A percentile compares a stretch with the other conserved stretches of the same genome.
These are phyloP conservation scores for Coemansia guatemalensis DNA, from an alignment of 192 early-diverging fungal genomes.

Conservation along the genomic window DNA sequence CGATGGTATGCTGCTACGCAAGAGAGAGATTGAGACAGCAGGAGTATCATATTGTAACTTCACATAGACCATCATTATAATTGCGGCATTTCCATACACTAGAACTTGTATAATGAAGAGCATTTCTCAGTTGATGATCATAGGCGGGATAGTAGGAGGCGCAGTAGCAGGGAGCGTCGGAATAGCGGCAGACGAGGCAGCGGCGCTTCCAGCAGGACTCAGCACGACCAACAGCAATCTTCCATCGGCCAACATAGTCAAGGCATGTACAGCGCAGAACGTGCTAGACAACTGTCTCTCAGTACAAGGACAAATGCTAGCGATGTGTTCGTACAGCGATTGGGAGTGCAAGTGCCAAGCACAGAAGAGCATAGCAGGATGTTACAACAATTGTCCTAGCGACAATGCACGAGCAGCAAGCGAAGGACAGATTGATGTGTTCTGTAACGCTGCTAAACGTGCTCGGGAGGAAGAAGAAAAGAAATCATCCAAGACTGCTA, in stretches of 20 bases:
- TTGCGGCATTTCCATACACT: neutral
- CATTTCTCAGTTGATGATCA: neutral
- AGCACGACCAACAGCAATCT: neutral
- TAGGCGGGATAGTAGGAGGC: neutral
- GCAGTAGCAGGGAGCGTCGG: neutral
- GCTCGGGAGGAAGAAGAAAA: constrained; percentile 28
- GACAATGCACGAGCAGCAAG: constrained; percentile 22
- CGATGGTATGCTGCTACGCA: too few species aligned
- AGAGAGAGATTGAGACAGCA: neutral
- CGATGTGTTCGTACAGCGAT: constrained; percentile 48
- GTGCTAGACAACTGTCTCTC: constrained; percentile 41
- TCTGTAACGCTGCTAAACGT: constrained; percentile 38
- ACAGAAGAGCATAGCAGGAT: constrained; percentile 39
- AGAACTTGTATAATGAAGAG: neutral
- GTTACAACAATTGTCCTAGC: constrained; percentile 51
- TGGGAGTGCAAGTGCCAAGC: constrained; percentile 54
- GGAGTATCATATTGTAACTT: neutral
- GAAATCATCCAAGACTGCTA: neutral
- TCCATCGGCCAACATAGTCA: neutral
- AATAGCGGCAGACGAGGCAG: neutral
- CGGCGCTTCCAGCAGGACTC: neutral
- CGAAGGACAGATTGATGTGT: constrained; percentile 47
- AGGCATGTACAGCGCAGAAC: constrained; percentile 40
- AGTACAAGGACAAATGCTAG: constrained; percentile 25
- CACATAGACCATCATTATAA: too few species aligned